A percentile compares a stretch with the other conserved stretches of the same genome.
Conservation (phyloP, 2,329 filamentous ascomycete species). For the Leptographium flavum region DNA sequence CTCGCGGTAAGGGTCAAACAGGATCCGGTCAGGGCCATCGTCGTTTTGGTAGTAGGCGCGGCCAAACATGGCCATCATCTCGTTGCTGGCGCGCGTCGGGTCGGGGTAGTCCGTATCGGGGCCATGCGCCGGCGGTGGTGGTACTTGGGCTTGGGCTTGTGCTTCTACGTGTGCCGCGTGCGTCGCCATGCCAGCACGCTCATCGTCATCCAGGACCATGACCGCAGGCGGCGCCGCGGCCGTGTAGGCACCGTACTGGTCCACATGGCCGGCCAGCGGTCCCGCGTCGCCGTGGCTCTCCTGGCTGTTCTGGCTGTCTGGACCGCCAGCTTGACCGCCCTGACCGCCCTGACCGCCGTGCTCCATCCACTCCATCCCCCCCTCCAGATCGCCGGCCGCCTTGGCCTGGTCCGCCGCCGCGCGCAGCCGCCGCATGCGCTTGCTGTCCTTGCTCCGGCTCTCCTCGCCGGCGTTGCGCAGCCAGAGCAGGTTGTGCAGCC, state of each 20-base stretch:
- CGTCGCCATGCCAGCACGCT: neutral
- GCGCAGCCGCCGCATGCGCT: conserved; percentile 40
- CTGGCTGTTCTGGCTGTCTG: no score
- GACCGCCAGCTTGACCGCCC: no score
- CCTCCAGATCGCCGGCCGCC: conserved; percentile 22
- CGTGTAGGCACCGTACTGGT: no score
- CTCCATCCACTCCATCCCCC: neutral
- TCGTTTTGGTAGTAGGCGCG: conserved; percentile 50
- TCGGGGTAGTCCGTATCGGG: conserved; percentile 16
- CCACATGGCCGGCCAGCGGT: no score
- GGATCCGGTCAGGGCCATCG: conserved; percentile 40
- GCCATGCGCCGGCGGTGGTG: neutral
- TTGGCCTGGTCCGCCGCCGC: conserved; percentile 44
- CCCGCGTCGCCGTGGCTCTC: no score
- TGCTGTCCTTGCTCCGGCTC: conserved; percentile 40
- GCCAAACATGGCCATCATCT: conserved; percentile 27
- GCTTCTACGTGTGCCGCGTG: neutral
- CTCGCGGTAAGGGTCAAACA: conserved; percentile 44
- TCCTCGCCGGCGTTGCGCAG: conserved; percentile 48
- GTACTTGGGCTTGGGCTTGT: neutral
- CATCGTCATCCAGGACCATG: no score
- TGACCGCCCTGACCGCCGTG: no score
- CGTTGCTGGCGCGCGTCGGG: conserved; percentile 11
- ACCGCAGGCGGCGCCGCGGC: no score
- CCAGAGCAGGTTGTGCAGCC: conserved; percentile 77